Percentiles rank a stretch among this genome's conserved stretches.
Conservation (phyloP, 192 early-diverging fungal genomes). For the Thoreauomyces humboldtii region DNA sequence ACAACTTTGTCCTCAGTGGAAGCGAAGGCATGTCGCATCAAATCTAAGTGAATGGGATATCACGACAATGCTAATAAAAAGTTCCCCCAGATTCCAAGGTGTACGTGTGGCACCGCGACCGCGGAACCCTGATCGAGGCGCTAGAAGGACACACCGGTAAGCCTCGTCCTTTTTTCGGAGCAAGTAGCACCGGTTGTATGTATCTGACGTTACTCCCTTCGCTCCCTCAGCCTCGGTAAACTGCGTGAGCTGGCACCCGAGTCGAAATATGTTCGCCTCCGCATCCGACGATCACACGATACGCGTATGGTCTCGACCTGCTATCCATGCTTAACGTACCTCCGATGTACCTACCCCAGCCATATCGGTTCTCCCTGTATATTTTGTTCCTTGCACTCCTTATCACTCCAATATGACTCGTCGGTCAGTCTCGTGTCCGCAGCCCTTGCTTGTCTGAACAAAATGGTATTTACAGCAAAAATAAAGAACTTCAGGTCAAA, state of each 20-base stretch:
- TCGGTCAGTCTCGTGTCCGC: too few relatives aligned
- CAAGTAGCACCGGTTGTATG: not conserved
- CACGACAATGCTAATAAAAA: too few relatives aligned
- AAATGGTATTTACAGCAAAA: too few relatives aligned
- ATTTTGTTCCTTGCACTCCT: too few relatives aligned
- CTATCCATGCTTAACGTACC: too few relatives aligned
- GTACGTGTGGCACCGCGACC: conserved; percentile 80
- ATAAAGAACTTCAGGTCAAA: too few relatives aligned
- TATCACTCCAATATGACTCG: too few relatives aligned
- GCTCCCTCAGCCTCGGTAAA: conserved; percentile 57
- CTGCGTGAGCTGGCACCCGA: conserved; percentile 71
- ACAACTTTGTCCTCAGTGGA: conserved; percentile 85
- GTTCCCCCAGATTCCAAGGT: conserved; percentile 61
- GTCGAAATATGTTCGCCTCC: conserved; percentile 70
- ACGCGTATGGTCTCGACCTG: conserved; percentile 63
- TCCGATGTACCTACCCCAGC: too few relatives aligned
- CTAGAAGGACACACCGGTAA: conserved; percentile 65
- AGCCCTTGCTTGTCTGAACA: too few relatives aligned
- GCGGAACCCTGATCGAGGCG: conserved; percentile 62
- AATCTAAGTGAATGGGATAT: not conserved
- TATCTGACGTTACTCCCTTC: not conserved
- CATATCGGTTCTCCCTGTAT: too few relatives aligned
- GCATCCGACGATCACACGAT: conserved; percentile 82
- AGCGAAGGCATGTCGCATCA: conserved; percentile 71
- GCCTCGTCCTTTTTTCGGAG: not conserved